Evolutionary conservation across 2,329 filamentous ascomycete genomes (phyloP).

Genomic region (Rutstroemia sp.): DNA sequence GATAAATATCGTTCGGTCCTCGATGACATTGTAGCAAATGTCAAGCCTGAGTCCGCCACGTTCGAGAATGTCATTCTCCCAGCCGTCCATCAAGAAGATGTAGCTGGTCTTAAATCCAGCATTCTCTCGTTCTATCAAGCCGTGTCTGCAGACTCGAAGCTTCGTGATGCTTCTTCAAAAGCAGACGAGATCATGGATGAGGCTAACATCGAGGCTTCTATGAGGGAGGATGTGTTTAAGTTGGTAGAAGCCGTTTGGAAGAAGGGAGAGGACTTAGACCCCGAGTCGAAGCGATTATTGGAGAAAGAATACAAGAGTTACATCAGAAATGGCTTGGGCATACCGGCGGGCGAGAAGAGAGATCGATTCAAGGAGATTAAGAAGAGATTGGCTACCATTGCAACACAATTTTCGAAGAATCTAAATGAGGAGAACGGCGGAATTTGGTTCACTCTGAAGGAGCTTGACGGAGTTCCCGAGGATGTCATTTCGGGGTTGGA

Average conservation of each 20-base stretch:
- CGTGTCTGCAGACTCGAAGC: constrained; percentile 58
- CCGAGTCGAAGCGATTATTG: constrained; percentile 63
- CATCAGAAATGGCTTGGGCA: constrained; percentile 66
- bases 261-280: constrained; percentile 53
- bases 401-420: constrained; percentile 71
- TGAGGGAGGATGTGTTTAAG: constrained; percentile 75
- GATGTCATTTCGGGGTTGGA: constrained; percentile 61
- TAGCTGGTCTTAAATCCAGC: constrained; percentile 47
- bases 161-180: constrained; percentile 70
- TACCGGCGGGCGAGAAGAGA: constrained; percentile 61
- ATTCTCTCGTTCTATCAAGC: constrained; percentile 78
- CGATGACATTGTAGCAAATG: constrained; percentile 56
- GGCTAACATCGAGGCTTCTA: constrained; percentile 68
- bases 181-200: constrained; percentile 71
- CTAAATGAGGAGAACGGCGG: constrained; percentile 78
- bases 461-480: constrained; percentile 67
- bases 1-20: constrained; percentile 49
- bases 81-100: constrained; percentile 67
- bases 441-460: constrained; percentile 66
- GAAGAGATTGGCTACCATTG: constrained; percentile 67
- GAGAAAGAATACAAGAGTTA: constrained; percentile 74
- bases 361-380: constrained; percentile 84
- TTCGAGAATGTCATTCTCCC: constrained; percentile 52
- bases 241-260: constrained; percentile 52
- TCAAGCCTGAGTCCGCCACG: constrained; percentile 42